Conservation (phyloP, 2,329 filamentous ascomycete species). For the Ilyonectria robusta region DNA sequence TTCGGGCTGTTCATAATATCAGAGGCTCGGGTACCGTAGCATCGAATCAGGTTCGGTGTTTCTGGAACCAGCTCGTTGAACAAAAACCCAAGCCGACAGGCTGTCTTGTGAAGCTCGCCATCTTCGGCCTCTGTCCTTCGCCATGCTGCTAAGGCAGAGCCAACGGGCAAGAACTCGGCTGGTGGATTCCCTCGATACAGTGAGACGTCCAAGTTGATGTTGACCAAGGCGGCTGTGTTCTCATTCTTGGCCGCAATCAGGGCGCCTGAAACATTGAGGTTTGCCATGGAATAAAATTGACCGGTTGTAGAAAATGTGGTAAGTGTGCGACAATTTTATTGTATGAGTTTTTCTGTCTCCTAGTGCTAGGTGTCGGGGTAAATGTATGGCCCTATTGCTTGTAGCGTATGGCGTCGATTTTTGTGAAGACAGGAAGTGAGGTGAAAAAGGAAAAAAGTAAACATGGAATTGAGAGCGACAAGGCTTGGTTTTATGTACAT, state of each 20-base stretch:
- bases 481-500: no score
- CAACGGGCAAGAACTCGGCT: conserved; percentile 13
- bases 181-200: not conserved
- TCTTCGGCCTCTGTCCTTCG: conserved; percentile 13
- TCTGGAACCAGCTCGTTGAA: conserved; percentile 18
- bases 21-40: conserved; percentile 15
- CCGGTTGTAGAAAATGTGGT: no score
- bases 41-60: conserved; percentile 9
- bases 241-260: conserved; percentile 15
- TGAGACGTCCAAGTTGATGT: conserved; percentile 23
- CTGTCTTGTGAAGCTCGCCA: conserved; percentile 11
- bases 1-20: conserved; percentile 16
- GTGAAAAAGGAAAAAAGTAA: no score
- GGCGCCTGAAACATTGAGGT: not conserved
- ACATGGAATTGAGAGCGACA: no score
- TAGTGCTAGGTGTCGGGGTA: no score
- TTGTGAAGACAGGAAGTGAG: no score
- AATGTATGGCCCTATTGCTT: no score
- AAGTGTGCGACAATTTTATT: no score
- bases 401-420: no score
- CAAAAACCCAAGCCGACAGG: conserved; percentile 18
- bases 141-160: conserved; percentile 6
- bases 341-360: no score
- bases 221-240: conserved; percentile 11
- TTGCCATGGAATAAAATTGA: not conserved